Conservation (phyloP, 768 basidiomycete genomes). For the Russula abietina region DNA sequence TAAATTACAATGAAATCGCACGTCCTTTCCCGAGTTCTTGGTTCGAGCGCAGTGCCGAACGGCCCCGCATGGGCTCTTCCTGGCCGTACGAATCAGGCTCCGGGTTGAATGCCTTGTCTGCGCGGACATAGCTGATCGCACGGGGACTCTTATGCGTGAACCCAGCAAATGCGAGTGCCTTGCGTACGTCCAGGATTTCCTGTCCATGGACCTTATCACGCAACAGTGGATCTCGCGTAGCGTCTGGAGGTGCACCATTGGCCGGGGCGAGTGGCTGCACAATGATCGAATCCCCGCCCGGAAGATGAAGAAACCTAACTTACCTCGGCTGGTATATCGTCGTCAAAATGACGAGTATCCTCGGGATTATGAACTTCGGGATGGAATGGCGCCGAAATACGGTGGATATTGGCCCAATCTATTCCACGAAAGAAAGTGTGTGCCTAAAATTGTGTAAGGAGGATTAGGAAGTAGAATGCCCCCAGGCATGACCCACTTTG, state of each 20-base stretch:
- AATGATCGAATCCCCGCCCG: constrained; percentile 31
- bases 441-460: constrained; percentile 38
- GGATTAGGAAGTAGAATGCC: constrained; percentile 16
- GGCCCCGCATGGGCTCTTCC: constrained; percentile 50
- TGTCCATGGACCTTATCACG: constrained; percentile 80
- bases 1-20: constrained; percentile 71
- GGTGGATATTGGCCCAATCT: constrained; percentile 85
- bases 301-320: constrained; percentile 22
- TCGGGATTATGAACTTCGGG: constrained; percentile 77
- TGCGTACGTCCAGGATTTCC: constrained; percentile 83
- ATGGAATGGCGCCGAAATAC: constrained; percentile 78
- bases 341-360: constrained; percentile 93
- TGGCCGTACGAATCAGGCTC: constrained; percentile 46
- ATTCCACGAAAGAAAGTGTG: constrained; percentile 91
- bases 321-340: constrained; percentile 89
- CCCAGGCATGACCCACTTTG: constrained; percentile 48
- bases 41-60: constrained; percentile 54
- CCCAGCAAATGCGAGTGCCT: constrained; percentile 84
- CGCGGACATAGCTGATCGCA: constrained; percentile 66
- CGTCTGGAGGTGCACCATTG: constrained; percentile 76
- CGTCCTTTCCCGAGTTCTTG: constrained; percentile 65
- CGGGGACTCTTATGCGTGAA: constrained; percentile 89
- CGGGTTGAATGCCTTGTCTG: constrained; percentile 64
- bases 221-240: constrained; percentile 85
- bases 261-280: constrained; percentile 80